phyloP scores from a whole-genome alignment of 306 rosid genomes.

The Citrullus colocynthis region DNA sequence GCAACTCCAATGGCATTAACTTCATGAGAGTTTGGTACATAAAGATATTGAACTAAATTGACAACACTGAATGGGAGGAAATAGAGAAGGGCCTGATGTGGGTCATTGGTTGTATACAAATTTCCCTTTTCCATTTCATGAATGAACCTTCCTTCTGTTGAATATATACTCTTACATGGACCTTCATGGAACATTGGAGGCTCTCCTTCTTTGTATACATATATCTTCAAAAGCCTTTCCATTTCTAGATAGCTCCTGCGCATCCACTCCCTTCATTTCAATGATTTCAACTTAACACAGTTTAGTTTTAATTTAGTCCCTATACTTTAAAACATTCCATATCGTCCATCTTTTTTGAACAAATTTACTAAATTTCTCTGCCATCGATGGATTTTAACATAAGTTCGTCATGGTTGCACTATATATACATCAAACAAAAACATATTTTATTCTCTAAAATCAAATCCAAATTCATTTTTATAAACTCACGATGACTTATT shows the following conservation, averaged over 20 bases:
- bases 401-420: no score
- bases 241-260: constrained; percentile 32
- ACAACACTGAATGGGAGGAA: constrained; percentile 39
- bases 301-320: background rate
- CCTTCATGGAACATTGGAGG: constrained; percentile 33
- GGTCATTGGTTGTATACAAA: constrained; percentile 17
- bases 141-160: constrained; percentile 33
- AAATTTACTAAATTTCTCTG: background rate
- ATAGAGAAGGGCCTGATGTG: constrained; percentile 24
- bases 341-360: background rate
- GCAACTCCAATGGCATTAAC: constrained; percentile 12
- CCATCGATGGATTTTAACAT: background rate
- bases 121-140: constrained; percentile 29
- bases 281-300: background rate
- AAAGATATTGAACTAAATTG: constrained; percentile 28
- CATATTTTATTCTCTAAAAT: no score
- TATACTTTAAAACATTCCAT: background rate
- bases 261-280: background rate
- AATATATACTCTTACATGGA: constrained; percentile 37
- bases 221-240: constrained; percentile 30
- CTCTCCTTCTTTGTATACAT: constrained; percentile 31
- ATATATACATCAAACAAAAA: no score
- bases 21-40: constrained; percentile 16
- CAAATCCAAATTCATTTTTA: no score
- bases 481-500: no score